These are phyloP conservation scores for Curvularia lunata DNA, from an alignment of 2,329 filamentous ascomycete genomes.

Conservation along the genomic window DNA sequence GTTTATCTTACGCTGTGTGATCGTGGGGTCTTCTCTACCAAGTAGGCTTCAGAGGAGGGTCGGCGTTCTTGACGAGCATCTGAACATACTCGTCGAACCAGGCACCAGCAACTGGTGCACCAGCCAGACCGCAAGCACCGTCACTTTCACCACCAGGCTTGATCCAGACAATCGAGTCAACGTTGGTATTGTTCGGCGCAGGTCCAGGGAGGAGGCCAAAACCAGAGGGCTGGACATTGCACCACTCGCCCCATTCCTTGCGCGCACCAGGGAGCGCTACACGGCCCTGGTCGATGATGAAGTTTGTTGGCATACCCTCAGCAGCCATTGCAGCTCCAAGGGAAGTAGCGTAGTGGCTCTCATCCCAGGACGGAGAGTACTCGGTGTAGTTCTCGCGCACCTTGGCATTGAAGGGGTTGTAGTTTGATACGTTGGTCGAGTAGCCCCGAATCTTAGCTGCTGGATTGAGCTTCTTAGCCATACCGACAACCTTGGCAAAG, in stretches of 20 bases:
- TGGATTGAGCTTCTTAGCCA: constrained; percentile 33
- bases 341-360: constrained; percentile 34
- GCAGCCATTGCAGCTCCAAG: constrained; percentile 30
- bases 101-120: constrained; percentile 35
- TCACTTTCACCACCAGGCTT: constrained; percentile 42
- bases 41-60: constrained; percentile 31
- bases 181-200: constrained; percentile 30
- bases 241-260: constrained; percentile 40
- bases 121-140: constrained; percentile 32
- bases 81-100: constrained; percentile 42
- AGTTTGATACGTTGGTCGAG: constrained; percentile 38
- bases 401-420: constrained; percentile 36
- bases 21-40: constrained; percentile 13
- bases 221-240: constrained; percentile 35
- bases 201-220: constrained; percentile 29
- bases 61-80: constrained; percentile 38
- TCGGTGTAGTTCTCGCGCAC: constrained; percentile 37
- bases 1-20: background rate
- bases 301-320: constrained; percentile 33
- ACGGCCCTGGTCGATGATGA: constrained; percentile 40
- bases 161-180: constrained; percentile 41
- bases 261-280: constrained; percentile 32
- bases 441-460: constrained; percentile 35
- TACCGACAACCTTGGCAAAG: constrained; percentile 31
- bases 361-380: constrained; percentile 33